These are phyloP conservation scores for Fusarium sp. DNA, from an alignment of 2,329 filamentous ascomycete species.

Conservation along the genomic window DNA sequence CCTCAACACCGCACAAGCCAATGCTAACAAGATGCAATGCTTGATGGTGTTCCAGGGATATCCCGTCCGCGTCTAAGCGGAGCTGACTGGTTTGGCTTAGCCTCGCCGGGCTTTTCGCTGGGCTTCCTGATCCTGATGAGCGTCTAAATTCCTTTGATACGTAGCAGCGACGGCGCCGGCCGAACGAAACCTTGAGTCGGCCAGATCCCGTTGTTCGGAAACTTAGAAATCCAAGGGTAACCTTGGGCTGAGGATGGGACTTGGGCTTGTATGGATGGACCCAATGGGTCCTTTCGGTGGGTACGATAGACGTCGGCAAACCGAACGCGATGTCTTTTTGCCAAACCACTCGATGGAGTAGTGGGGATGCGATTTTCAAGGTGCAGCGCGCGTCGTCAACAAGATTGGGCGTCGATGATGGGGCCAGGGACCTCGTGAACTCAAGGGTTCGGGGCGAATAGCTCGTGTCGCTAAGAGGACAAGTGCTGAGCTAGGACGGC, in stretches of 20 bases:
- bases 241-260: constrained; percentile 12
- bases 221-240: constrained; percentile 31
- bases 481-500: constrained; percentile 29
- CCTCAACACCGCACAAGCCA: constrained; percentile 20
- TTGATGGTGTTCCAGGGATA: constrained; percentile 25
- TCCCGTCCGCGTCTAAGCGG: constrained; percentile 25
- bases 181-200: constrained; percentile 24
- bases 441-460: constrained; percentile 22
- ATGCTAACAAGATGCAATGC: neutral
- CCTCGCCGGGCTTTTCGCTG: constrained; percentile 27
- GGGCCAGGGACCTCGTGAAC: constrained; percentile 32
- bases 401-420: constrained; percentile 28
- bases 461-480: constrained; percentile 13
- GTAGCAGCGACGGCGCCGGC: constrained; percentile 23
- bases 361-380: constrained; percentile 29
- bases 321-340: constrained; percentile 8
- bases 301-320: constrained; percentile 7
- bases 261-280: constrained; percentile 34
- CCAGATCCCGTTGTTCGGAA: constrained; percentile 11
- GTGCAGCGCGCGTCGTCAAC: constrained; percentile 4
- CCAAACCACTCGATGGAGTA: constrained; percentile 1
- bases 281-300: constrained; percentile 18
- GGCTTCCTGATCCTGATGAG: constrained; percentile 25
- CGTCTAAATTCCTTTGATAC: constrained; percentile 10
- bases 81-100: constrained; percentile 24